Evolutionary conservation across 139 green algal genomes (phyloP), one percentile per base, ranked within the genome.

Genomic region (Pleodorina starrii): DNA sequence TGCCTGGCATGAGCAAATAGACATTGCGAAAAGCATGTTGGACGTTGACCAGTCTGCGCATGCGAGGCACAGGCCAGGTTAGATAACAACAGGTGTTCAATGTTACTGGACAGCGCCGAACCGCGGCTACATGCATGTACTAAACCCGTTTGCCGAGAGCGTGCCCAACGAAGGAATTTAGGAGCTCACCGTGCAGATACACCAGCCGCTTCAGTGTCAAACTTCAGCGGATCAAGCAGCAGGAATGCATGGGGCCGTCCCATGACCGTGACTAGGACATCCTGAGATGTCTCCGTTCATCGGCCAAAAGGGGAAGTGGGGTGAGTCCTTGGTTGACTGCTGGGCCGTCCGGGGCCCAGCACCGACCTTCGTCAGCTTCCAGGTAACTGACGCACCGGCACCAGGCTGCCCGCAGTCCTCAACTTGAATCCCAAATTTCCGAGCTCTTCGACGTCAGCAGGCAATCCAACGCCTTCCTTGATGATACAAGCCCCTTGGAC

Each of bases 171-270:
- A n/a, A n/a, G n/a, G n/a, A n/a, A n/a, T n/a, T n/a, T n/a, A n/a
- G n/a, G n/a, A n/a, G n/a, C n/a, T n/a, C n/a, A n/a, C n/a, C n/a
- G n/a, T n/a, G n/a, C n/a, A n/a, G n/a, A n/a, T n/a, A n/a, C n/a
- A n/a, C n/a, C n/a, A n/a, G n/a, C n/a, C n/a, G n/a, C n/a, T n/a
- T n/a, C n/a, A n/a, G n/a, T 23, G 35, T 73, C 63, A 38, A 2
- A 11, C 27, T 38, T 59, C 9, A 68, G 60, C 43, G 77, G 59
- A 35, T 87, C 81, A 16, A 88, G 35, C 43, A 80, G n/a, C 44
- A 88, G 32, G 68, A 88, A 88, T 17, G 82, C 82, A 51, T 88
- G 68, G 3, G 82, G 82, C 6, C 44, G n/a, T 36, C 60, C 82
- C 44, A 10, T 21, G 5, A 88, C 46, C 4, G 82, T 88, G 3